Base-by-base conservation (phyloP, 208 protist genomes). In the Lotmaria passim region DNA sequence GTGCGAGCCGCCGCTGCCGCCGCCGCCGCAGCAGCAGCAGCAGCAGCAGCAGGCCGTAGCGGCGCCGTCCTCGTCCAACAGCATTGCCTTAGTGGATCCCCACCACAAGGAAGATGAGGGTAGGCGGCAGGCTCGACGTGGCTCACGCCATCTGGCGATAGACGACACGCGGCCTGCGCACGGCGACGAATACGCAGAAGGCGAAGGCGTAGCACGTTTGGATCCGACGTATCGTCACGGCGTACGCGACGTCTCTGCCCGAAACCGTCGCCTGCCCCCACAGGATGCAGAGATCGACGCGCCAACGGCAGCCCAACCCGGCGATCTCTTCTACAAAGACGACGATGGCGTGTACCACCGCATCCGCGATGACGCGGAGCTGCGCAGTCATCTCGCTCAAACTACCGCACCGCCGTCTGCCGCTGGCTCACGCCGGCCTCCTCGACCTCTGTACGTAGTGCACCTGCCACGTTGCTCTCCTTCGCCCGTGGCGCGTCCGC, bases 321-420 rank as follows among this genome's bases (percentile, higher is more conserved):
- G 71, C 17, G 71, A 76, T 60, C 26, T 76, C 48, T 65, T 70
- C 36, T 64, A 70, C 71, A 11, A 59, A 7, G 71, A 70, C 47
- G 21, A 26, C 38, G 33, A 30, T 15, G 62, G 62, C 10, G 50
- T 21, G 43, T 76, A 64, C 31, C 71, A 65, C 44, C 71, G 62
- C 31, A 60, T 76, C 10, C 39, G 19, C 55, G 31, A 44, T 23
- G 55, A 66, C n/a, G 11, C 1, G 21, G 71, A 76, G 34, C 62
- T 70, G 56, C 53, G 46, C 39, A 26, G 17, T 1, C 6, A 57
- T 8, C 56, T 68, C 39, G 43, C 23, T 11, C n/a, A 24, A 8
- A 43, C 47, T 23, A 19, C 46, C 10, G n/a, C 31, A 17, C 21
- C 55, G 6, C n/a, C 52, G 2, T 36, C 7, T 3, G 14, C 14